Percentiles rank a stretch among this genome's conserved stretches.
These are phyloP conservation scores for Leccinum subgranulosum DNA, from an alignment of 768 basidiomycete species.

Conservation along the genomic window DNA sequence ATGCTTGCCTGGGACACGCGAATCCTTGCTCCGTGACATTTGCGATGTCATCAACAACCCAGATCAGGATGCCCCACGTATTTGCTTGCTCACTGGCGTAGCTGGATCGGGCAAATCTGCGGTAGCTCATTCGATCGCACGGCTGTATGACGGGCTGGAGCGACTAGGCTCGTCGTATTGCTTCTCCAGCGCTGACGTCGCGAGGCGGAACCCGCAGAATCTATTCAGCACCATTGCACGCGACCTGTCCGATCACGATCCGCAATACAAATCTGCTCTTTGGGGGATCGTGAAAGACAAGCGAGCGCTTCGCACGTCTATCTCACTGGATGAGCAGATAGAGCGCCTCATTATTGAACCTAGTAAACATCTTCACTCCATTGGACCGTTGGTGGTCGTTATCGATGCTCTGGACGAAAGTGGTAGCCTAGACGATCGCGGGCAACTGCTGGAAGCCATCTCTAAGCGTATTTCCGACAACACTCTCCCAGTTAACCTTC, in stretches of 20 bases:
- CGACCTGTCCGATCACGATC: not conserved
- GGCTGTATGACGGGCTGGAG: not conserved
- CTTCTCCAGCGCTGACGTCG: not conserved
- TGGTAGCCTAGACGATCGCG: too few species aligned
- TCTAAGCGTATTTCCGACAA: too few species aligned
- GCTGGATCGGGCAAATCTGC: not conserved
- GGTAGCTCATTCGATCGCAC: not conserved
- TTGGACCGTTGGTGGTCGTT: too few species aligned
- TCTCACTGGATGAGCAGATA: not conserved
- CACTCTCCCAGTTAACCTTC: too few species aligned
- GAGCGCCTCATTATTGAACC: not conserved
- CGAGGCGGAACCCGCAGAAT: not conserved
- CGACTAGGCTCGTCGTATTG: not conserved
- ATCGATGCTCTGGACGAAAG: too few species aligned
- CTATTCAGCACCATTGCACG: not conserved
- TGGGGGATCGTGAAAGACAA: not conserved
- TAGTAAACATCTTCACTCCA: too few species aligned
- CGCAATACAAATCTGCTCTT: not conserved
- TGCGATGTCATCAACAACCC: not conserved
- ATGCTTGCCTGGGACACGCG: not conserved
- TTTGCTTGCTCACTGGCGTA: not conserved
- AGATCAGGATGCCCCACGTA: not conserved
- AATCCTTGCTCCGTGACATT: not conserved
- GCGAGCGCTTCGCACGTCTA: not conserved
- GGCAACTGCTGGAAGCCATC: too few species aligned